Evolutionary conservation across 2,329 filamentous ascomycete species (phyloP).

Genomic region (Exophiala aquamarina): DNA sequence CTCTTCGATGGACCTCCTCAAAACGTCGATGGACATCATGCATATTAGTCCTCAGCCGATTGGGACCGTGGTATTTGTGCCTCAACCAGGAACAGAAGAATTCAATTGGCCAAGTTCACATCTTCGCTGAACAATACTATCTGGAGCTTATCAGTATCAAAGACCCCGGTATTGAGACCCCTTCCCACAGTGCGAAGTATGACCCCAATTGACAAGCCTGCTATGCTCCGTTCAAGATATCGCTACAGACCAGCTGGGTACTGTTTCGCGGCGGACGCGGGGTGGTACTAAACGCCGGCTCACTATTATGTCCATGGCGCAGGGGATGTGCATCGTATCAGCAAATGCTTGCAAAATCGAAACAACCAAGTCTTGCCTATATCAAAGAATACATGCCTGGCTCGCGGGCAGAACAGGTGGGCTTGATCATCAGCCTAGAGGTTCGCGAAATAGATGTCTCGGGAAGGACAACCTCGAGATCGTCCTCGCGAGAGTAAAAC

Average conservation of each 20-base stretch:
- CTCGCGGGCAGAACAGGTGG: constrained; percentile 18
- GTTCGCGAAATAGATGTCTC: constrained; percentile 31
- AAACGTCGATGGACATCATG: constrained; percentile 10
- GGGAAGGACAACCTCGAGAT: constrained; percentile 30
- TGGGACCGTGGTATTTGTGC: constrained; percentile 22
- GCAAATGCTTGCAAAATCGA: constrained; percentile 15
- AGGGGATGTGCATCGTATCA: constrained; percentile 20
- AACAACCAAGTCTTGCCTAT: constrained; percentile 6
- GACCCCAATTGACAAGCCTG: too few species aligned
- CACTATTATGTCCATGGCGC: constrained; percentile 30
- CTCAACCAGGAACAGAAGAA: constrained; percentile 27
- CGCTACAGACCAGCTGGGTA: constrained; percentile 27
- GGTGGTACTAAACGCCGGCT: too few species aligned
- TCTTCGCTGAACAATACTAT: constrained; percentile 32
- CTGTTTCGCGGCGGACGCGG: too few species aligned
- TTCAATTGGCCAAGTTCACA: constrained; percentile 25
- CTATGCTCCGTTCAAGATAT: too few species aligned
- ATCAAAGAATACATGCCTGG: constrained; percentile 17
- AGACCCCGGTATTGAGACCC: constrained; percentile 1
- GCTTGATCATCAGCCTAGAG: constrained; percentile 18
- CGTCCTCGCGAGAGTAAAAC: constrained; percentile 25
- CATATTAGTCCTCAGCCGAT: constrained; percentile 7
- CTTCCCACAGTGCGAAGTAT: too few species aligned
- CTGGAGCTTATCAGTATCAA: constrained; percentile 24
- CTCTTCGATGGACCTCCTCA: constrained; percentile 27